phyloP scores from a whole-genome alignment of 202 grass and related monocot genomes.

The Setaria viridis region DNA sequence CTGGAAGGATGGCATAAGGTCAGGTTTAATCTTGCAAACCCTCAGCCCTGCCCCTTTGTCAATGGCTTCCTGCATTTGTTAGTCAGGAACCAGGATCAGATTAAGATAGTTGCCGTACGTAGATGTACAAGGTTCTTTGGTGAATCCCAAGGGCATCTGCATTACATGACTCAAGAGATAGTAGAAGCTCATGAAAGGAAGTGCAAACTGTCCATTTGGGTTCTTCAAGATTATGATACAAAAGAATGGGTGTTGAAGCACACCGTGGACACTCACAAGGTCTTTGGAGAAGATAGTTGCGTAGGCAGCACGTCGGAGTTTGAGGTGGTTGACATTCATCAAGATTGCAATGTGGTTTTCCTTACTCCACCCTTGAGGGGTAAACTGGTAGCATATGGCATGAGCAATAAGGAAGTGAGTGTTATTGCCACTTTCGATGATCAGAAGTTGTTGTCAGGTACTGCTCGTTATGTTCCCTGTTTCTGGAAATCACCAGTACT shows the following conservation, averaged over 20 bases:
- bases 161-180: background rate
- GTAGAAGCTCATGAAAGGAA: background rate
- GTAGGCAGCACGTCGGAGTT: background rate
- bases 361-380: background rate
- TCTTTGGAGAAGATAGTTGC: background rate
- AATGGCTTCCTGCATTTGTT: slow-evolving; percentile 3
- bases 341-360: background rate
- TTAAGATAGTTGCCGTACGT: background rate
- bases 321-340: slow-evolving; percentile 2
- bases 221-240: background rate
- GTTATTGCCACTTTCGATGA: background rate
- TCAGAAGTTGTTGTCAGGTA: background rate
- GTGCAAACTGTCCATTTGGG: background rate
- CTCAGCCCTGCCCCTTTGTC: background rate
- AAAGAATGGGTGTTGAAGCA: background rate
- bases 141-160: slow-evolving; percentile 5
- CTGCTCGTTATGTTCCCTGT: background rate
- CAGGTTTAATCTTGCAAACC: rapidly evolving
- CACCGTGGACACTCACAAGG: background rate
- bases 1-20: background rate
- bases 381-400: background rate
- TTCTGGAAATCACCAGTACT: no score
- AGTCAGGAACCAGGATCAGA: background rate
- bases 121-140: background rate
- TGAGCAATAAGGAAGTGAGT: background rate